These are phyloP conservation scores for Isabelozyma pseudorhagii DNA, from an alignment of 805 yeast species.

Conservation along the genomic window DNA sequence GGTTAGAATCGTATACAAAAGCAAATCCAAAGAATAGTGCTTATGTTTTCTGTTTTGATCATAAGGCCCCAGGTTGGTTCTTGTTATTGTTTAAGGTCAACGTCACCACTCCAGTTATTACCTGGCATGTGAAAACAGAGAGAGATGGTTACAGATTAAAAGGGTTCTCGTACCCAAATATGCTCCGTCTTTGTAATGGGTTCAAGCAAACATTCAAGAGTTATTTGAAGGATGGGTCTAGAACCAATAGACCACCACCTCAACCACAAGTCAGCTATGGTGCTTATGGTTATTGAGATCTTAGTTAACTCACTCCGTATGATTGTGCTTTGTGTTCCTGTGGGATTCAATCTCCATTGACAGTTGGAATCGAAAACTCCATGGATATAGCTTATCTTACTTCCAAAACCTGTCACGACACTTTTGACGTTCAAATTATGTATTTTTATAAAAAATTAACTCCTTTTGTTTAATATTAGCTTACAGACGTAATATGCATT, in stretches of 20 bases:
- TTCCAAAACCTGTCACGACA: background rate
- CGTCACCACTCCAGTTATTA: conserved; percentile 61
- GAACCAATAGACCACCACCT: conserved; percentile 10
- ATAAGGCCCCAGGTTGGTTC: conserved; percentile 93
- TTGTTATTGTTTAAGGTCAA: conserved; percentile 80
- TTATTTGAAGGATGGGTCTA: conserved; percentile 18
- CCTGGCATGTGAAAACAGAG: conserved; percentile 90
- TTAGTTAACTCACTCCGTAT: background rate
- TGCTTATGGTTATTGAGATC: conserved; percentile 20
- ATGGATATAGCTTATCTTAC: too few species aligned
- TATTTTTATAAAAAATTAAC: conserved; percentile 16
- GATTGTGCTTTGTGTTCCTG: too few species aligned
- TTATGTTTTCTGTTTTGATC: conserved; percentile 87
- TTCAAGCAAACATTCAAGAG: conserved; percentile 67
- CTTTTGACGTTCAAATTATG: background rate
- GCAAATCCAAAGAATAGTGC: conserved; percentile 90
- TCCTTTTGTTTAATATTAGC: conserved; percentile 7
- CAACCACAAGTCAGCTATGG: conserved; percentile 14
- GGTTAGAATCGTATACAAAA: conserved; percentile 84
- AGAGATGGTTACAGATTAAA: conserved; percentile 82
- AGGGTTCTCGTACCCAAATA: conserved; percentile 83
- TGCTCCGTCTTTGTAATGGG: conserved; percentile 87
- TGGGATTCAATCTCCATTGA: too few species aligned
- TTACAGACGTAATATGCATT: background rate
- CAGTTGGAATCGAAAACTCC: too few species aligned